A percentile compares a stretch with the other conserved stretches of the same genome.
Evolutionary conservation across 345 rosid species (phyloP).

Genomic region (Moricandia arvensis): DNA sequence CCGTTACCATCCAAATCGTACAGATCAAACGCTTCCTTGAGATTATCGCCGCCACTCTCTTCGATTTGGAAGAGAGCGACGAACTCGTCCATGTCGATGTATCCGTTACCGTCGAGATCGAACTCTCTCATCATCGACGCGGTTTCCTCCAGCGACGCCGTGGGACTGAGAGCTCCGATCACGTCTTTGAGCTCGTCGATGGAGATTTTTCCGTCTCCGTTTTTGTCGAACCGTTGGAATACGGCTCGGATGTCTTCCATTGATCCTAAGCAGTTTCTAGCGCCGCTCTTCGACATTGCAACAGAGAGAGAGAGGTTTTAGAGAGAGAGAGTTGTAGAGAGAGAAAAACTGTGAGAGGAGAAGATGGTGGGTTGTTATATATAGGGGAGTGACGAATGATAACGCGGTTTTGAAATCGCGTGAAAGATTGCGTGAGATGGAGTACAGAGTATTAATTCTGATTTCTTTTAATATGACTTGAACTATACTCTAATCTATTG

Average conservation of each 20-base stretch:
- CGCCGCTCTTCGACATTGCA: conserved; percentile 24
- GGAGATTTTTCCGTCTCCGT: conserved; percentile 93
- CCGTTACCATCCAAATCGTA: conserved; percentile 85
- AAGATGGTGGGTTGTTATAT: neutral
- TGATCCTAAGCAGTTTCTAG: conserved; percentile 37
- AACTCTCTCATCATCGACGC: conserved; percentile 59
- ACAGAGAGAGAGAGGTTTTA: neutral
- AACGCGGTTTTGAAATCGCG: conserved; percentile 38
- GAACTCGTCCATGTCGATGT: conserved; percentile 79
- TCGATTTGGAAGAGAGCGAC: conserved; percentile 35
- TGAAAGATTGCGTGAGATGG: conserved; percentile 28
- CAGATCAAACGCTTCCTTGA: conserved; percentile 83
- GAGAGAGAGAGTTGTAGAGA: neutral
- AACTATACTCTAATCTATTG: neutral
- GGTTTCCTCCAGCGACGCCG: conserved; percentile 52
- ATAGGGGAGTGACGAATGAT: conserved; percentile 17
- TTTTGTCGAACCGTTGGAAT: conserved; percentile 76
- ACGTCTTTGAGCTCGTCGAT: conserved; percentile 59
- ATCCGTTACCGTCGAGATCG: conserved; percentile 88
- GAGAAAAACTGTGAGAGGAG: neutral
- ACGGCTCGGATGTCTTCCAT: conserved; percentile 46
- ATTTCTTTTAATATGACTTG: neutral
- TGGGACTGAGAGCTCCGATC: conserved; percentile 55
- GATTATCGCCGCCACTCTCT: conserved; percentile 9
- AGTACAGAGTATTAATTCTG: neutral